Evolutionary conservation across 169 alveolate genomes (phyloP).

Genomic region (Eimeria nieschulzi): DNA sequence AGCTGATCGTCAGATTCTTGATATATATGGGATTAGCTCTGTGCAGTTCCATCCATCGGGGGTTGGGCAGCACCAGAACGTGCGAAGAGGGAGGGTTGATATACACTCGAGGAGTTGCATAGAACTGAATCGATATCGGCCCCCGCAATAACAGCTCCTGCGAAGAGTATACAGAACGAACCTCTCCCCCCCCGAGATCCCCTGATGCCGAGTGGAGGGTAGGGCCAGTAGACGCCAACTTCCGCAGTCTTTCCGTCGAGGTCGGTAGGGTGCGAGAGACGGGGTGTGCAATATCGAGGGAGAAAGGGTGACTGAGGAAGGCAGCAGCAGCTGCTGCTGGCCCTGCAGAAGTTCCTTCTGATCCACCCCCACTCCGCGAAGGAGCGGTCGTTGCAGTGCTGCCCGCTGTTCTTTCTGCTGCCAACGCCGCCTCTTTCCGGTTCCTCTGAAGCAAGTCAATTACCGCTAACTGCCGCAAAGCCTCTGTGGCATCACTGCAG

Average conservation of each 20-base stretch:
- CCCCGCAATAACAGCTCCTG: constrained; percentile 13
- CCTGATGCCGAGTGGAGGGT: background rate
- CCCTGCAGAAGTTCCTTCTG: background rate
- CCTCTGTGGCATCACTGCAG: constrained; percentile 57
- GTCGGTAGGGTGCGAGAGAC: constrained; percentile 1
- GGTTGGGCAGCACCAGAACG: constrained; percentile 82
- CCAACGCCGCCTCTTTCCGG: constrained; percentile 2
- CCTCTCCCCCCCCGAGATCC: background rate
- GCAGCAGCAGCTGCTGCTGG: constrained; percentile 50
- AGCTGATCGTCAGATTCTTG: constrained; percentile 84
- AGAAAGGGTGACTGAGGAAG: constrained; percentile 2
- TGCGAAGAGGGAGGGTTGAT: constrained; percentile 78
- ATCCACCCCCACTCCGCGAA: background rate
- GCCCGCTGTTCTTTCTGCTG: constrained; percentile 18
- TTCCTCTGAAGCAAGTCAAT: background rate
- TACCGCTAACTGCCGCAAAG: constrained; percentile 47
- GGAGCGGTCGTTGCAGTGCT: background rate
- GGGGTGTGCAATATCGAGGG: constrained; percentile 22
- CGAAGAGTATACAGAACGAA: background rate
- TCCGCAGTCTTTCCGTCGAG: background rate
- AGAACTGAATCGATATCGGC: constrained; percentile 77
- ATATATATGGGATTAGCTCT: constrained; percentile 85
- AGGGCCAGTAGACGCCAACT: background rate
- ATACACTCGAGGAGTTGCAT: constrained; percentile 75
- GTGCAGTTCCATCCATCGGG: constrained; percentile 86